A percentile compares a stretch with the other conserved stretches of the same genome.
phyloP scores from a whole-genome alignment of 116 monocot species.

The Cymodocea nodosa region DNA sequence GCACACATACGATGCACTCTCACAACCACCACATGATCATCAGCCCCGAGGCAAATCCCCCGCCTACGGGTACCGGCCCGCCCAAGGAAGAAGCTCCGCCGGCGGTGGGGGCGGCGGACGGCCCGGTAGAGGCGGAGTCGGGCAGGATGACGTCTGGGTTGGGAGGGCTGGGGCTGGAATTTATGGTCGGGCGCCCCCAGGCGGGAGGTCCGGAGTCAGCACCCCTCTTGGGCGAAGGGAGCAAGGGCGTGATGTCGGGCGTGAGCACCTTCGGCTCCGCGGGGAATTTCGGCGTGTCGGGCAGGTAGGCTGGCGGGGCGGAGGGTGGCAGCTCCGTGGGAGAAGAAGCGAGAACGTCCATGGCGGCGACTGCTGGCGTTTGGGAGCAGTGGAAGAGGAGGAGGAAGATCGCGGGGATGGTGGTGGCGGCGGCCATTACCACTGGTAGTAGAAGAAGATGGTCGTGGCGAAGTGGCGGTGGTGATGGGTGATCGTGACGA shows the following conservation, averaged over 20 bases:
- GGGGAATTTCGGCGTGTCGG: slow-evolving; percentile 14
- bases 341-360: neutral
- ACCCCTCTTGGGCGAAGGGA: slow-evolving; percentile 26
- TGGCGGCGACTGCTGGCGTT: neutral
- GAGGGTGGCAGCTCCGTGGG: slow-evolving; percentile 6
- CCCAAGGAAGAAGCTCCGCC: neutral
- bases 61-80: neutral
- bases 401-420: neutral
- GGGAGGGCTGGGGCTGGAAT: slow-evolving; percentile 51
- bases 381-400: slow-evolving; percentile 2
- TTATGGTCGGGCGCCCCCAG: slow-evolving; percentile 26
- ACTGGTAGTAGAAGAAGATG: neutral
- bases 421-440: slow-evolving; percentile 1
- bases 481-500: neutral
- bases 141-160: slow-evolving; percentile 38
- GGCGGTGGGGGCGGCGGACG: slow-evolving; percentile 3
- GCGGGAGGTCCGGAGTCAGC: slow-evolving; percentile 9
- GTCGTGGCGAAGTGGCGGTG: neutral
- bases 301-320: slow-evolving; percentile 25
- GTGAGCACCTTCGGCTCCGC: slow-evolving; percentile 18
- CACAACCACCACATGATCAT: neutral
- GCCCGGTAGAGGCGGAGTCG: slow-evolving; percentile 16
- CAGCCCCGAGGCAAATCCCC: neutral
- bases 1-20: too few species aligned
- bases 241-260: slow-evolving; percentile 32